phyloP scores from a whole-genome alignment of 129 eudicot species.

The Apium graveolens region DNA sequence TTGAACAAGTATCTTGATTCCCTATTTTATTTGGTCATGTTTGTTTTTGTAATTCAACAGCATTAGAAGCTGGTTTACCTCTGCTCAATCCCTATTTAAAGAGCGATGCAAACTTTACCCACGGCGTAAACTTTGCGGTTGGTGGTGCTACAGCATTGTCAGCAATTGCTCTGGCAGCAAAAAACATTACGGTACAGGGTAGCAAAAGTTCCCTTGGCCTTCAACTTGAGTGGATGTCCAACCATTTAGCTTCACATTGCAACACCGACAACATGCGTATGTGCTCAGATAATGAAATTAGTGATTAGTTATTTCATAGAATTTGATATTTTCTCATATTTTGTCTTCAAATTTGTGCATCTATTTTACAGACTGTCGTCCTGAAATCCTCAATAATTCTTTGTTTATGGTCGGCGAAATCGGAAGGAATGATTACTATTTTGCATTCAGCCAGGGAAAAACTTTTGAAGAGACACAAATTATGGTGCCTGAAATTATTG shows the following conservation, averaged over 20 bases:
- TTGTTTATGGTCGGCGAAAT: slow-evolving; percentile 23
- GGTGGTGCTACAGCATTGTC: not conserved
- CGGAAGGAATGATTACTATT: slow-evolving; percentile 23
- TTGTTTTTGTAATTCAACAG: not conserved
- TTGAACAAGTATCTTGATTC: no score
- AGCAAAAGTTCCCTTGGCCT: slow-evolving; percentile 5
- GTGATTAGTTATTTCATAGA: no score
- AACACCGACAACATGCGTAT: not conserved
- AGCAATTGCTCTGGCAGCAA: not conserved
- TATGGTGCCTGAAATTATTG: slow-evolving; percentile 11
- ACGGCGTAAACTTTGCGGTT: not conserved
- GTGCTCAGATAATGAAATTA: no score
- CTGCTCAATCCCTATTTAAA: not conserved
- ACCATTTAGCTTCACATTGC: slow-evolving; percentile 7
- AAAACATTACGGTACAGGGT: not conserved
- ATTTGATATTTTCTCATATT: not conserved
- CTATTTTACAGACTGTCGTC: slow-evolving; percentile 11
- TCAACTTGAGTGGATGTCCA: slow-evolving; percentile 25
- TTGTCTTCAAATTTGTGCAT: not conserved
- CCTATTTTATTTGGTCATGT: no score
- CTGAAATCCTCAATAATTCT: not conserved
- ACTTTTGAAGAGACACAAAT: not conserved
- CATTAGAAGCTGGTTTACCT: not conserved
- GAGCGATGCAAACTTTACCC: not conserved
- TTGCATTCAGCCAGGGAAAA: slow-evolving; percentile 15